Evolutionary conservation across 106 monocot genomes (phyloP), one percentile per base, ranked within the genome.

Genomic region (Allium sativum): DNA sequence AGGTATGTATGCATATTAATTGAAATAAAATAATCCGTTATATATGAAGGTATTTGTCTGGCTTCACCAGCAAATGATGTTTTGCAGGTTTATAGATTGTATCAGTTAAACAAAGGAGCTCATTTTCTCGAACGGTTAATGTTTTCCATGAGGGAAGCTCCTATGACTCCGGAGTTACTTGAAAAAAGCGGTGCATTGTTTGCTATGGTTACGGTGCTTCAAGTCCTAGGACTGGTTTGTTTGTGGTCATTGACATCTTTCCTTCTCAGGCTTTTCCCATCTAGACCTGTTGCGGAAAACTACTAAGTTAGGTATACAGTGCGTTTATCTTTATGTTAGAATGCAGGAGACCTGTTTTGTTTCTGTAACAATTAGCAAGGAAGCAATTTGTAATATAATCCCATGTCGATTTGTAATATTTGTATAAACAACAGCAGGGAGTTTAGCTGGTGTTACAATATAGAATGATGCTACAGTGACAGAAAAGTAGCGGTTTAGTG

Each of bases 181-280:
- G 83, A 83, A 21, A 68, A 19, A 69, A 70, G 72, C 18, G 58
- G 67, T 20, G 76, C 87, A 1, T 62, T 88, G 61, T 7, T 77
- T 71, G 67, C 79, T 40, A 64, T 88, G 77, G 47, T 88, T 11
- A 66, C 66, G 18, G 70, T 83, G 58, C 65, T 83, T 53, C 87
- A 88, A 74, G 56, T 77, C 10, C 75, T 88, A 12, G 82, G 83
- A 41, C 42, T 88, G 63, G 72, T 75, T 62, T 83, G 80, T 59
- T 67, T 88, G 20, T 88, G 87, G 87, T 88, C 87, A 9, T 70
- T 88, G 77, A 53, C 50, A 10, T 80, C 80, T 31, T 88, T 88
- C 64, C 87, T 88, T 55, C 47, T 88, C 40, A 74, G 87, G 52
- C 80, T 88, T 19, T 83, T 80, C 43, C 87, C 87, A 66, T 82